These are phyloP conservation scores for Entonaema liquescens DNA, from an alignment of 495 filamentous ascomycete genomes.

Conservation along the genomic window DNA sequence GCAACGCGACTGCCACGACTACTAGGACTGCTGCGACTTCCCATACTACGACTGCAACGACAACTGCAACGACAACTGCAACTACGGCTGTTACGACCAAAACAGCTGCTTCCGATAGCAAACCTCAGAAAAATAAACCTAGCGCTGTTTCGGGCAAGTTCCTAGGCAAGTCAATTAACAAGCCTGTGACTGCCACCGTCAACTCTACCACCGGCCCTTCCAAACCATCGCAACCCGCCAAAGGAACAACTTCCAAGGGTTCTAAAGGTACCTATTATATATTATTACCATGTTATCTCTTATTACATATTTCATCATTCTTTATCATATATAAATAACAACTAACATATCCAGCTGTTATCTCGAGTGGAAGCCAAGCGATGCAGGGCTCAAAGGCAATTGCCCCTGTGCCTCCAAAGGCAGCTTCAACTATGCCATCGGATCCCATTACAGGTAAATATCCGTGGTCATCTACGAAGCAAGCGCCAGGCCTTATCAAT, in stretches of 20 bases:
- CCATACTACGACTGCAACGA: not conserved
- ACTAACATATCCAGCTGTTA: not conserved
- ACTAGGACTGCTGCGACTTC: not conserved
- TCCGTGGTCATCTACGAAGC: constrained; percentile 24
- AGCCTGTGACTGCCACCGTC: not conserved
- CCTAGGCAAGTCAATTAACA: not conserved
- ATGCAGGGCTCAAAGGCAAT: not conserved
- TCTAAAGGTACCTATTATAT: constrained; percentile 7
- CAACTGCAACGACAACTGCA: not conserved
- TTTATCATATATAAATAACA: not conserved
- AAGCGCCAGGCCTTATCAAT: not conserved
- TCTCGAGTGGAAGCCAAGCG: not conserved
- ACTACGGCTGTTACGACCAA: not conserved
- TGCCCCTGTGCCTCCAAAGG: not conserved
- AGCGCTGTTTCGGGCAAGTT: not conserved
- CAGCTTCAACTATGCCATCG: not conserved
- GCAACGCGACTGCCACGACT: not conserved
- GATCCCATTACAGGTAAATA: constrained; percentile 1
- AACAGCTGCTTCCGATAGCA: not conserved
- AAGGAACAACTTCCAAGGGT: not conserved
- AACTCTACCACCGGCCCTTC: not conserved
- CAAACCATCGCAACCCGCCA: not conserved
- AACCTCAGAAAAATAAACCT: not conserved
- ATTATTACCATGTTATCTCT: not conserved
- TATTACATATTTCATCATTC: not conserved